Evolutionary conservation across 2,329 filamentous ascomycete genomes (phyloP).

Genomic region (Aspergillus tanneri): DNA sequence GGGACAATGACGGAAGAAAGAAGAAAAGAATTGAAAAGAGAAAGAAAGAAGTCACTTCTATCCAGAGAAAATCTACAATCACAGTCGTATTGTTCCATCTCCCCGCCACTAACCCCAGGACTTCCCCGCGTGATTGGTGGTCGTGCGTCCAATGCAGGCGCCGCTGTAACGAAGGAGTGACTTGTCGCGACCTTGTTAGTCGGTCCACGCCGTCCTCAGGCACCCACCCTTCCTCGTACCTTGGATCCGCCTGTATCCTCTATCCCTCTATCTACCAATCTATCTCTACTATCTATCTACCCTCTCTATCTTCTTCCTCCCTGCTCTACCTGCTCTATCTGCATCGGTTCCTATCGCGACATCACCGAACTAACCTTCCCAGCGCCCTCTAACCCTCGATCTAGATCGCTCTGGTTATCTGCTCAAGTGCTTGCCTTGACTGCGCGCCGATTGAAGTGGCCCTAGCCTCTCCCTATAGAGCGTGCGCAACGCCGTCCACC

Average conservation of each 20-base stretch:
- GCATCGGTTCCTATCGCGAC: too few relatives aligned
- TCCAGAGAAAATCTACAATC: not conserved
- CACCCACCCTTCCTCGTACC: conserved; percentile 15
- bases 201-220: conserved; percentile 15
- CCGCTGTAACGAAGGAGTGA: conserved; percentile 18
- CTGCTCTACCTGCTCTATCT: too few relatives aligned
- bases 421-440: conserved; percentile 20
- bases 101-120: not conserved
- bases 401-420: conserved; percentile 9
- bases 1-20: too few relatives aligned
- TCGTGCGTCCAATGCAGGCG: conserved; percentile 15
- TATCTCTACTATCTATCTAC: conserved; percentile 7
- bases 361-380: too few relatives aligned
- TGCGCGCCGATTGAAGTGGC: conserved; percentile 27
- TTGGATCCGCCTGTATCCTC: too few relatives aligned
- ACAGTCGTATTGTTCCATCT: not conserved
- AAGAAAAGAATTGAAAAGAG: not conserved
- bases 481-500: conserved; percentile 37
- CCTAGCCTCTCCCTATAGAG: conserved; percentile 24
- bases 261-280: conserved; percentile 9
- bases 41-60: too few relatives aligned
- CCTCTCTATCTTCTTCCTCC: conserved; percentile 11
- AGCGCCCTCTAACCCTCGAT: too few relatives aligned
- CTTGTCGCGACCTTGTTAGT: conserved; percentile 16
- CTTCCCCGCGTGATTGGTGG: not conserved